Base-by-base conservation (phyloP, 1,284 basidiomycete species). In the Rhodotorula sp. region DNA sequence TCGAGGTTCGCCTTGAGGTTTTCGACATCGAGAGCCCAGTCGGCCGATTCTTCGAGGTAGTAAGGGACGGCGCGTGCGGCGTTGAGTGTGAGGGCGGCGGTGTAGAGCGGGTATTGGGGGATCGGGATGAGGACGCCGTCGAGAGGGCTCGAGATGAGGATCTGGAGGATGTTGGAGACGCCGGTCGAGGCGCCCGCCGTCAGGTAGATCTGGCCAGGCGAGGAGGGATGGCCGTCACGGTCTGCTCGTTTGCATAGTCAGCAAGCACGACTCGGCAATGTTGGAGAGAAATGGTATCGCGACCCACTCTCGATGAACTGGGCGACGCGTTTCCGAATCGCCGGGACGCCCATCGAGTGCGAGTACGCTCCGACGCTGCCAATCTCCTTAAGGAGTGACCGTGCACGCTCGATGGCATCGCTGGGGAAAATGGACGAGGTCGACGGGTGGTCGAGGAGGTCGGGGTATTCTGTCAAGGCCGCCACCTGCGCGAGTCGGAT, bases 91-190 rank as follows among this genome's bases (percentile, higher is more conserved):
- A 99, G 88, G 0, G 94, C 89, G 30, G 95, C 95, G 55, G 94
- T 96, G 82, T 98, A 97, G 24, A 99, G 85, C 1, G 95, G 95
- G 80, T 99, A 99, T 83, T 99, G 95, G 2, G 95, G 95, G 73
- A 99, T 98, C 31, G 95, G 95, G 78, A 99, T 98, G 70, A 95
- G 85, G 75, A 95, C 86, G 15, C 91, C 93, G 60, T 87, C 86
- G 28, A 84, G 84, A 13, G 78, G 77, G 8, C 85, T 83, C 16
- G 83, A 78, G 77, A 94, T 88, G 71, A 94, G 85, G 82, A 91
- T 87, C 79, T 88, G 87, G 73, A 99, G 87, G 64, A 97, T 84
- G 47, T 94, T 87, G 20, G 90, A 88, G 22, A 99, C 94, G 69
- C 95, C 96, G 24, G 88, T 88, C 47, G 92, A 96, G 13, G 95